Conservation (phyloP, 192 early-diverging fungal genomes). For the Chytriomyces sp. region DNA sequence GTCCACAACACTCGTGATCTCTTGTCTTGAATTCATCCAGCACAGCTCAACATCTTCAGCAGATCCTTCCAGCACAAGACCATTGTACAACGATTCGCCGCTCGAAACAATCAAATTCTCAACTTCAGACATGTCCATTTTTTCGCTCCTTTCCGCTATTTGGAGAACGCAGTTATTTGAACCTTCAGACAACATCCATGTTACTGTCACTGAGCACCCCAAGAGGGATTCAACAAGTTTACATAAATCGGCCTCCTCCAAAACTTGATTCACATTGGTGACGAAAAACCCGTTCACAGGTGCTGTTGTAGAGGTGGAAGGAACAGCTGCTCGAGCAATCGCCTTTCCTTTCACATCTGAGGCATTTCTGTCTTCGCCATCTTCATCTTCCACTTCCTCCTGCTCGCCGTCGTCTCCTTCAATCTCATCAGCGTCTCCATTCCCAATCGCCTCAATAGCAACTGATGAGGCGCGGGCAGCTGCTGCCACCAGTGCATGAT, state of each 20-base stretch:
- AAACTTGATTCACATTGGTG: neutral
- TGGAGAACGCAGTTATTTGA: slow-evolving; percentile 20
- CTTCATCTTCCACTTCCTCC: too few relatives aligned
- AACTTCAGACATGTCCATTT: slow-evolving; percentile 16
- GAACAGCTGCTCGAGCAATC: neutral
- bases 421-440: neutral
- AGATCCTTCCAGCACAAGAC: slow-evolving; percentile 5
- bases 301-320: neutral
- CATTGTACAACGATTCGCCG: neutral
- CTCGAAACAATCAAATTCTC: neutral
- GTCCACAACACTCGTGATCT: neutral
- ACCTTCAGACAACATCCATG: slow-evolving; percentile 10
- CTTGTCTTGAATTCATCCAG: slow-evolving; percentile 16
- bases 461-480: neutral
- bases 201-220: neutral
- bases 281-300: slow-evolving; percentile 19
- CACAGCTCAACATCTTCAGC: slow-evolving; percentile 27
- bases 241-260: slow-evolving; percentile 12
- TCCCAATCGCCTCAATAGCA: neutral
- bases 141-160: neutral
- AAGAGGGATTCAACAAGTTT: slow-evolving; percentile 1
- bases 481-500: neutral
- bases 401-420: neutral
- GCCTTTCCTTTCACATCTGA: neutral
- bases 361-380: neutral